Base-by-base conservation (phyloP, 2,329 filamentous ascomycete species). In the Colletotrichum australisinense region DNA sequence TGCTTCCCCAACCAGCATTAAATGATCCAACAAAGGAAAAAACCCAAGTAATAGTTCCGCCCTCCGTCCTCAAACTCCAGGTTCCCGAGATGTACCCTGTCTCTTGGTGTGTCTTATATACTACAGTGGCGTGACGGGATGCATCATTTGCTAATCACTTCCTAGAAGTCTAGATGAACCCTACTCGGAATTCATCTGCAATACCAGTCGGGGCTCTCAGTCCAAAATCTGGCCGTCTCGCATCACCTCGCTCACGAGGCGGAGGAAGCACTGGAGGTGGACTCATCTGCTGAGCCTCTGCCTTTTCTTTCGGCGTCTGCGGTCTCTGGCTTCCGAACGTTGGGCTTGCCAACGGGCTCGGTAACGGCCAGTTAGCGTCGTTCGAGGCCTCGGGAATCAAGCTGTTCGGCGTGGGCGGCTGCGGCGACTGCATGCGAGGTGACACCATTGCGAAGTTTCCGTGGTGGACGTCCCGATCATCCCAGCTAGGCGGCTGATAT, bases 191-290 rank as follows among this genome's bases (percentile, higher is more conserved):
- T 46, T 75, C 74, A 32, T 75, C 74, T 30, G 74, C 74, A 12
- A 75, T 75, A 3, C 74, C 74, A 30, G 74, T 75, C 12, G 74
- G 74, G 26, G 72, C 74, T 7, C 74, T 66, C 38, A 75, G 28
- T 1, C 74, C 72, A 57, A 74, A 74, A 46, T 75, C 74, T 5
- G 74, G 74, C 28, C 74, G 56, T 22, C 69, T 42, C 19, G 55
- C 38, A 2, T 72, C 63, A 4, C 38, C 70, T 22, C 35, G 22
- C 1, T 63, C 56, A 24, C 55, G 7, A 14, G 62, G 32, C 24
- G 24, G 3, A 6, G 68, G 26, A 63, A 62, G 42, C 49, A 28
- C 35, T 28, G 42, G 53, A 53, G 53, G 68, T 2, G 62, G 57
- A 57, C 72, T 72, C 63, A 58, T 67, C 7, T 67, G 42, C 19